Base-by-base conservation (phyloP, 192 early-diverging fungal species). In the Bifiguratus adelaidae region DNA sequence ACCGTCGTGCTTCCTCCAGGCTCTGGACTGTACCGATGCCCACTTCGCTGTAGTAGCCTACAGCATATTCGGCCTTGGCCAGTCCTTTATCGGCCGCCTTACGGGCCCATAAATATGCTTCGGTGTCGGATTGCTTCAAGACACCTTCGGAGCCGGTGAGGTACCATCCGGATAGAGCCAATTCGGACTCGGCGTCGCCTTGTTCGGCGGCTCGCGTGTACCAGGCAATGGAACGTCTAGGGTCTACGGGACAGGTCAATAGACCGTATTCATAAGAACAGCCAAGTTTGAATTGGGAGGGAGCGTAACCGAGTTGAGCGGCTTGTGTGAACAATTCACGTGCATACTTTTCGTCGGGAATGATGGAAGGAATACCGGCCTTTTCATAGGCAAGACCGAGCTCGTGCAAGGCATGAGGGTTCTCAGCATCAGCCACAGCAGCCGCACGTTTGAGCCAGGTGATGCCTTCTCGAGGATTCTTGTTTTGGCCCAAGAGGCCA, bases 41-140 rank as follows among this genome's bases (percentile, higher is more conserved):
- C 44, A 71, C 77, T 65, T 99, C 92, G 29, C 78, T 76, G 61
- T 90, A 99, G 61, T 95, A 95, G 5, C 91, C 96, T 6, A 99
- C 85, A 2, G 93, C 92, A 53, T 91, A 97, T 61, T 97, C 93
- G 12, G 93, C 96, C 65, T 95, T 93, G 11, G 92, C 81, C 22
- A 91, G 70, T 9, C 89, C 87, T 61, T 88, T 94, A 55, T 95
- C 92, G 1, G 96, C 96, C 12, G 96, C 90, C 46, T 89, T 88
- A 15, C 90, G 77, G 13, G 96, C 93, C 96, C 96, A 99, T 50
- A 91, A 65, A 56, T 93, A 99, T n/a, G 96, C 93, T 60, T 97
- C 88, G 18, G 74, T 77, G 61, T 97, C 95, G 48, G 75, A 89
- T 66, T 92, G 92, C 47, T 74, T 74, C 56, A 99, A 58, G 7